phyloP scores from a whole-genome alignment of 768 basidiomycete genomes.

The Termitomyces sp. region DNA sequence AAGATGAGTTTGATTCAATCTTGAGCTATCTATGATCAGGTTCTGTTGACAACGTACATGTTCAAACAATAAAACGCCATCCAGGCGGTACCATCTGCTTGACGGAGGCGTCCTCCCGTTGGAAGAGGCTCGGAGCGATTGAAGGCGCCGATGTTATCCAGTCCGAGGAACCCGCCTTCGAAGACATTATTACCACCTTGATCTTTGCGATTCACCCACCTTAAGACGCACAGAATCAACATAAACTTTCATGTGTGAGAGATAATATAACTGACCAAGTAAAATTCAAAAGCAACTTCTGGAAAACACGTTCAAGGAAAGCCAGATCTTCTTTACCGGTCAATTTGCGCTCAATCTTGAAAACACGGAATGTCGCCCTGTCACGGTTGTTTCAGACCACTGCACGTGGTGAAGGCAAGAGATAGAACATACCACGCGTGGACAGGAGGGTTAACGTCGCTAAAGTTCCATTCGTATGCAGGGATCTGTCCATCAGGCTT shows the following conservation, averaged over 20 bases:
- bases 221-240: constrained; percentile 20
- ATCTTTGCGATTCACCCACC: constrained; percentile 99
- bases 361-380: constrained; percentile 96
- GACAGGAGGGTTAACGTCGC: constrained; percentile 97
- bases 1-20: constrained; percentile 1
- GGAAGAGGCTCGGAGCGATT: constrained; percentile 97
- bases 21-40: not conserved
- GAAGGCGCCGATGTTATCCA: constrained; percentile 98
- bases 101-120: constrained; percentile 89
- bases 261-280: constrained; percentile 63
- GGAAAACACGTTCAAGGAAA: constrained; percentile 97
- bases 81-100: constrained; percentile 99
- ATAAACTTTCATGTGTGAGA: not conserved
- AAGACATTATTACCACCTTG: constrained; percentile 94
- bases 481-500: constrained; percentile 99
- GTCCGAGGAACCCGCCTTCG: constrained; percentile 95
- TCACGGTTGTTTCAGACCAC: not conserved
- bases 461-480: constrained; percentile 99
- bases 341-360: constrained; percentile 98
- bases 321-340: constrained; percentile 85
- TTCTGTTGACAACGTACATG: constrained; percentile 54
- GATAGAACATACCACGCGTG: constrained; percentile 77
- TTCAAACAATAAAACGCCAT: constrained; percentile 99
- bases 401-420: not conserved
- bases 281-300: constrained; percentile 94